A percentile compares a stretch with the other conserved stretches of the same genome.
Conservation (phyloP, 208 protist genomes). For the Acanthamoeba quina region DNA sequence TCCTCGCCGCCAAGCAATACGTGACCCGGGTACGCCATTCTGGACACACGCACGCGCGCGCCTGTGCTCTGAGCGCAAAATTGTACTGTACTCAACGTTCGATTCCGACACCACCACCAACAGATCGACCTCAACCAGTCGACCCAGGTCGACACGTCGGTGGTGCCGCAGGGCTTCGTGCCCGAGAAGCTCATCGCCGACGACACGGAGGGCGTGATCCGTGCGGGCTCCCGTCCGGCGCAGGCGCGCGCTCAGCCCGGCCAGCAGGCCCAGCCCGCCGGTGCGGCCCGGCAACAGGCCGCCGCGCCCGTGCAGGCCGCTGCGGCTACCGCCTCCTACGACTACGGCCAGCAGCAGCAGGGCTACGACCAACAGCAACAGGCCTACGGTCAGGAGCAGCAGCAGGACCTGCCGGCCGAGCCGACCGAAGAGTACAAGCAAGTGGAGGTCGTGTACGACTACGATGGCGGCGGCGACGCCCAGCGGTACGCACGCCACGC, state of each 20-base stretch:
- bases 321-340: background rate
- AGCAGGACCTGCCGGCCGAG: background rate
- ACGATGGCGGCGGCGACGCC: background rate
- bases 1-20: background rate
- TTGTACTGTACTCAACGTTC: too few relatives aligned
- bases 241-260: background rate
- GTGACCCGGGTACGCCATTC: background rate
- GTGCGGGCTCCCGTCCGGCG: background rate
- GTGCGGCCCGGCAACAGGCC: background rate
- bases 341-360: background rate
- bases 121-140: constrained; percentile 25
- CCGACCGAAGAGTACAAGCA: background rate
- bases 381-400: background rate
- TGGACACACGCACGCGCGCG: too few relatives aligned
- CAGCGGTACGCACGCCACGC: background rate
- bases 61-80: too few relatives aligned
- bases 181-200: background rate
- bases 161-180: background rate
- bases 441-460: constrained; percentile 11
- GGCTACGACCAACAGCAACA: background rate
- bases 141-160: constrained; percentile 5
- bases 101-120: too few relatives aligned
- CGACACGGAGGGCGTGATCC: background rate
- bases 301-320: background rate
- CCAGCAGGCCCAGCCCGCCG: background rate